Base-by-base conservation (phyloP, 768 basidiomycete species). In the Myochromella boudieri region DNA sequence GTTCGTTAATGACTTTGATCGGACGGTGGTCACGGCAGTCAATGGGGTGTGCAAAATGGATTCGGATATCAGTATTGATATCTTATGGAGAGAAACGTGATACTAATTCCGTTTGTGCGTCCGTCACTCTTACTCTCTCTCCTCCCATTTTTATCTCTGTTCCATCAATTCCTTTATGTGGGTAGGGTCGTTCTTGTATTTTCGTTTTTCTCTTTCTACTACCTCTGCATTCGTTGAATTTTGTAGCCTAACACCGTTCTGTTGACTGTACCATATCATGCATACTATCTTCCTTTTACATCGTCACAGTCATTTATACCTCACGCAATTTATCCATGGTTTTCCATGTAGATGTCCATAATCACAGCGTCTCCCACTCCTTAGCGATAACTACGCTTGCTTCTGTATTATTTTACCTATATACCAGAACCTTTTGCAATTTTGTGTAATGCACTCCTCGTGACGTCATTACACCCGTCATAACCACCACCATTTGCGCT, bases 1-100 rank as follows among this genome's bases (percentile, higher is more conserved):
- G n/a, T 85, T 84, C 52, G 81, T 85, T 39, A 70, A 76, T 46
- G 74, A 84, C 28, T 81, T 83, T 57, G 81, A 84, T 49, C 70
- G 81, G 55, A 81, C 70, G 15, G 72, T 78, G 24, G 69, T 76
- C 33, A 69, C 63, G 18, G 64, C 63, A 9, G 56, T 65, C 20
- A 55, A 68, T 49, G 70, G 71, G 5, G 53, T 67, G 37, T 70
- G 62, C 49, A 62, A 62, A 36, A 56, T 69, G 46, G 68, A 68
- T 29, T 29, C 47, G 28, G 63, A 67, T 36, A 50, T 57, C 15
- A 65, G 47, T 38, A 58, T 57, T 6, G 67, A 70, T 43, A 51
- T 57, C 11, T 37, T 68, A 34, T 70, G 68, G 68, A 65, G 67
- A 49, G 65, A 70, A 29, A 52, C 54, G 24, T 68, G 54, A 61